Evolutionary conservation across 73 alveolate species (phyloP).

Genomic region (Breviolum minutum): DNA sequence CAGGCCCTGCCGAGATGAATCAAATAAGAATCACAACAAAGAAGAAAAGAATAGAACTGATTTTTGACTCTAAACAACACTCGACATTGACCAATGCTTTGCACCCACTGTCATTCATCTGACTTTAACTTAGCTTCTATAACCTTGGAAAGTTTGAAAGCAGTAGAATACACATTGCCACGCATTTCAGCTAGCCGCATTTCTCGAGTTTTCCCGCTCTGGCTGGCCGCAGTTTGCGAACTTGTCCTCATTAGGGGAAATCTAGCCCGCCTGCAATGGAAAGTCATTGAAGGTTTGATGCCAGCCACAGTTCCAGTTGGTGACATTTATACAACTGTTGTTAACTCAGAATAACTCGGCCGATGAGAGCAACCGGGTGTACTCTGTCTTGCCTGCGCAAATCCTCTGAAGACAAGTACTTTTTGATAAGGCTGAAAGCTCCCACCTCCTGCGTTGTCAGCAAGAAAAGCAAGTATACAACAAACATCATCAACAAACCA

Average conservation of each 20-base stretch:
- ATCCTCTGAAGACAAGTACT: neutral
- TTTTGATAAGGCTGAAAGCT: conserved; percentile 28
- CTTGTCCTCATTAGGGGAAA: neutral
- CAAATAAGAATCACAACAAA: no score
- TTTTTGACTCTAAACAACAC: no score
- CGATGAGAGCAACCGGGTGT: neutral
- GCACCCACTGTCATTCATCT: no score
- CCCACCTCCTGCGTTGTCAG: neutral
- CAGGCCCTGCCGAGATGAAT: conserved; percentile 22
- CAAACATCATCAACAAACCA: neutral
- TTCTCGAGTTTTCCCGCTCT: neutral
- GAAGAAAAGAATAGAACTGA: no score
- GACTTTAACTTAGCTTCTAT: no score
- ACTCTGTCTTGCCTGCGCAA: conserved; percentile 19
- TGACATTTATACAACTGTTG: no score
- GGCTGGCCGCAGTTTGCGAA: neutral
- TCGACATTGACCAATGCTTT: no score
- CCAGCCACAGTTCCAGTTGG: no score
- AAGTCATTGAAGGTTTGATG: neutral
- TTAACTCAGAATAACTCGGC: no score
- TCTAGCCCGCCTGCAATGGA: neutral
- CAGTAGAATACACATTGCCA: neutral
- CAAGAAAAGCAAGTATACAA: neutral
- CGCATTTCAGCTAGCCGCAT: neutral
- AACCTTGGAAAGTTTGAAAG: neutral